Evolutionary conservation across 2,329 filamentous ascomycete genomes (phyloP), one percentile per base, ranked within the genome.

Genomic region (Ophiostoma perfectum): DNA sequence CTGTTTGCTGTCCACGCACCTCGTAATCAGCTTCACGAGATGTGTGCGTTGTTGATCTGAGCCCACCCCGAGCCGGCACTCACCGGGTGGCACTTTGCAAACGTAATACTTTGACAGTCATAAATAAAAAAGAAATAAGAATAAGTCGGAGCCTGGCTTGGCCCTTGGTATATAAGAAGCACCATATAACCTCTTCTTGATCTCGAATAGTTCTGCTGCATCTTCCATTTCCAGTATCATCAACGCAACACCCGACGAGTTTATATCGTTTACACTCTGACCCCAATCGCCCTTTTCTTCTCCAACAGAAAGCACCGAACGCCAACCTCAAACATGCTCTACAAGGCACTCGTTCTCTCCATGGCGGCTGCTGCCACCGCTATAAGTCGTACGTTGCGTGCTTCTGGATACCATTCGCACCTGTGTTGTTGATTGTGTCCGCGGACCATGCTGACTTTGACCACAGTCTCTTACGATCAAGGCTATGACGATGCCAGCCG

Each of bases 381-480:
- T 27, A 47, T 18, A 1, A 47, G n/a, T 5, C n/a, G 63, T 65
- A 36, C 27, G 63, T 65, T 38, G 27, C 27, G 27, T 27, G 27
- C 27, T 27, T 27, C 27, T 27, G 27, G 27, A 27, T 27, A 27
- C 2, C 27, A 27, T 27, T 27, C 2, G 27, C 27, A 27, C 27
- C 2, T 27, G 27, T 27, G 27, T 27, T 27, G 27, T 27, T 27
- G 27, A 27, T 27, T 27, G 27, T 27, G 27, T 27, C 27, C 27
- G 27, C 27, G 27, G 27, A 27, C 27, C 27, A 16, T 12, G 2
- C 9, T 11, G 12, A 4, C 49, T 5, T 49, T n/a, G 58, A 12
- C 16, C 36, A 16, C 18, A 60, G 89, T 93, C 74, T 89, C 88
- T 72, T 94, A 88, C 78, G 90, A 93, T 79, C 78, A 80, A 27